These are phyloP conservation scores for Termitomyces sp. DNA, from an alignment of 768 basidiomycete species.

Conservation along the genomic window DNA sequence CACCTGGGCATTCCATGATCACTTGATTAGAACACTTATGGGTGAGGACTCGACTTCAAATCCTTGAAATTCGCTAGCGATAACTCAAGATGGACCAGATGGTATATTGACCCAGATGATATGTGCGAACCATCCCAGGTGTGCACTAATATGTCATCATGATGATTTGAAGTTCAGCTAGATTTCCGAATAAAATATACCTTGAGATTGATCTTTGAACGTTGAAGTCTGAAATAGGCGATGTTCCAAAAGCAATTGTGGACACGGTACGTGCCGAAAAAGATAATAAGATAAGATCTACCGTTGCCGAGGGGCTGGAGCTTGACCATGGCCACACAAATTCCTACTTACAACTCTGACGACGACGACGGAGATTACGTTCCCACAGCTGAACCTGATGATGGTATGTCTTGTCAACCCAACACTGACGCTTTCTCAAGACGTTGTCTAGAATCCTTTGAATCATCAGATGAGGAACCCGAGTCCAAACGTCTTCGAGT, in stretches of 20 bases:
- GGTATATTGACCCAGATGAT: neutral
- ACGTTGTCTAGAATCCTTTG: slow-evolving; percentile 27
- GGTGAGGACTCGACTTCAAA: neutral
- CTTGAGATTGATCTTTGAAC: neutral
- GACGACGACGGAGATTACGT: slow-evolving; percentile 74
- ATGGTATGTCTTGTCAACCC: slow-evolving; percentile 23
- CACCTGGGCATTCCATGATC: neutral
- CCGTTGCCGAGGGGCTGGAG: too few species aligned
- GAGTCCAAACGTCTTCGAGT: slow-evolving; percentile 32
- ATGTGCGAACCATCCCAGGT: neutral
- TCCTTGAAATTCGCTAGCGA: neutral
- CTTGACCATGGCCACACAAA: slow-evolving; percentile 6
- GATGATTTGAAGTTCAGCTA: neutral
- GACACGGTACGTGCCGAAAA: neutral
- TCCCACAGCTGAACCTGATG: slow-evolving; percentile 39
- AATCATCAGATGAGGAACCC: slow-evolving; percentile 36
- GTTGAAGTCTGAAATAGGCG: too few species aligned
- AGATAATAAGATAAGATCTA: slow-evolving; percentile 3
- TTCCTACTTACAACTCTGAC: slow-evolving; percentile 37
- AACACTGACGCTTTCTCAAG: neutral
- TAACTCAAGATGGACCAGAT: neutral
- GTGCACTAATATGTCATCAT: neutral
- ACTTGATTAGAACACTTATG: neutral
- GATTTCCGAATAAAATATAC: neutral
- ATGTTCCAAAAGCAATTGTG: too few species aligned